phyloP scores from a whole-genome alignment of 306 rosid genomes.

The Lablab purpureus region DNA sequence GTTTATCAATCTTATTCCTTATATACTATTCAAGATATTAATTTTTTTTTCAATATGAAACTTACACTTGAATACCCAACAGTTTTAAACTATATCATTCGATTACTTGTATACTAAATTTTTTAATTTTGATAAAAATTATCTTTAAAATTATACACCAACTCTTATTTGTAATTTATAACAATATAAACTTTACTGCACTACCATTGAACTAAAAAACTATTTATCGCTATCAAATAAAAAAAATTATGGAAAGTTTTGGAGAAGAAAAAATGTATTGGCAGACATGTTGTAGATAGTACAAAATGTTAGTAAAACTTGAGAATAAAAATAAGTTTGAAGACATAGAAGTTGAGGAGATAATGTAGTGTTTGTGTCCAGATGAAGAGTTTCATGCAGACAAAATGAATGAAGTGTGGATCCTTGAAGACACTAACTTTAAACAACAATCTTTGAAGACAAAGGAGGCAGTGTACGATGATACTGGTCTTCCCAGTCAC shows the following conservation, averaged over 20 bases:
- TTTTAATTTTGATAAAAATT: too few relatives aligned
- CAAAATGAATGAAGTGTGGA: constrained; percentile 20
- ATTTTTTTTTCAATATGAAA: too few relatives aligned
- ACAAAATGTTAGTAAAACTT: not conserved
- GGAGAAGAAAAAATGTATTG: not conserved
- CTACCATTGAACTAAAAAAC: too few relatives aligned
- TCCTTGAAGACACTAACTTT: not conserved
- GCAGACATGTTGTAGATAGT: not conserved
- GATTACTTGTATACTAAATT: too few relatives aligned
- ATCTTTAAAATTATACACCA: too few relatives aligned
- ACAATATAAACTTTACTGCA: too few relatives aligned
- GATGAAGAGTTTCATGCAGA: constrained; percentile 5
- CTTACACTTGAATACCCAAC: too few relatives aligned
- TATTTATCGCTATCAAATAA: not conserved
- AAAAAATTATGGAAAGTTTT: not conserved
- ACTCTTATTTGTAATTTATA: too few relatives aligned
- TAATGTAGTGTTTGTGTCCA: not conserved
- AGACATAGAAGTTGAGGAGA: not conserved
- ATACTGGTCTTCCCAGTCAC: not conserved
- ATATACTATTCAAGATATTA: too few relatives aligned
- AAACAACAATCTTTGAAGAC: not conserved
- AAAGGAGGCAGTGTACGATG: not conserved
- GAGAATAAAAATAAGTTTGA: not conserved
- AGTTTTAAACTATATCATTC: too few relatives aligned
- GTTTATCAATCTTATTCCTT: too few relatives aligned